Evolutionary conservation across 2,329 filamentous ascomycete genomes (phyloP), one percentile per base, ranked within the genome.

Genomic region (Cladosporium velox): DNA sequence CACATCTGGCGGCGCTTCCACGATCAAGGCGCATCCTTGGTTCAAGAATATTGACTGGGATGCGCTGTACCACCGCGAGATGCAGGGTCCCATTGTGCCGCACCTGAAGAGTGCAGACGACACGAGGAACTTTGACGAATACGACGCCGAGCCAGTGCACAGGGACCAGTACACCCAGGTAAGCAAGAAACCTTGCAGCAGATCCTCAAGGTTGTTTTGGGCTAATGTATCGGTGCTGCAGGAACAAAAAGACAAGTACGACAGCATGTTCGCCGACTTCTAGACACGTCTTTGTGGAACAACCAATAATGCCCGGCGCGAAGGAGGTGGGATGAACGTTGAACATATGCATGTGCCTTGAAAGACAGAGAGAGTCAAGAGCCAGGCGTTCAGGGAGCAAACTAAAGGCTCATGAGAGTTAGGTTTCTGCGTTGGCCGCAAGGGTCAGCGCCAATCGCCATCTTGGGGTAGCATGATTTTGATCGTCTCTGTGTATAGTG

Each of bases 61-160:
- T 63, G 88, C 88, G 58, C 78, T 93, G 28, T 86, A 88, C 72
- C 81, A 87, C 67, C 86, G 89, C 63, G 85, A 86, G 69, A 81
- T 86, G 60, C 81, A 84, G 59, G 91, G 90, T 0, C 91, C 91
- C 4, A 93, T 93, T 70, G 83, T 91, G 61, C 91, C 91, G n/a
- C 88, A 90, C 64, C 81, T 94, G 34, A 83, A 88, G 28, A 90
- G 87, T 59, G 85, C 88, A 0, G 90, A 90, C 35, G 91, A 94
- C 74, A 89, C 91, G 21, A 85, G 91, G 74, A 94, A 92, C 76
- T 95, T 94, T 73, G 91, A 94, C 73, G 84, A 89, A 51, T 95
- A 94, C 72, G 90, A 91, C n/a, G 90, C 92, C 67, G 90, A 93
- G 74, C 87, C 90, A 66, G 86, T 83, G 64, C 84, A 84, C 58